phyloP scores from a whole-genome alignment of 2,329 filamentous ascomycete species.

The Ascosphaera acerosa region DNA sequence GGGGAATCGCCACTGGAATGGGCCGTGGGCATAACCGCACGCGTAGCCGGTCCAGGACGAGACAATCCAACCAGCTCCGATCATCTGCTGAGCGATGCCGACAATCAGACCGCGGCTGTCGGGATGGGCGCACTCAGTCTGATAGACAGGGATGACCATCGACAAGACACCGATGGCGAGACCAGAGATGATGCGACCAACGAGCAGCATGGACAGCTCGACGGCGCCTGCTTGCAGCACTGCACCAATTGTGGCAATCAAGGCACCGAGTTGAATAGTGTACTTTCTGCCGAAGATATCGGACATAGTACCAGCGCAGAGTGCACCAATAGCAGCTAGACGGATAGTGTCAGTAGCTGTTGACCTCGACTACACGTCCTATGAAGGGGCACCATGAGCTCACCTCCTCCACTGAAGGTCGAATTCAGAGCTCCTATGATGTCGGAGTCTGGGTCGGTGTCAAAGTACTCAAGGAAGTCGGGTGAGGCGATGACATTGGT shows the following conservation, averaged over 20 bases:
- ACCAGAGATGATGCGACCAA: conserved; percentile 27
- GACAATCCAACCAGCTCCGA: conserved; percentile 20
- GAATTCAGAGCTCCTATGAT: conserved; percentile 38
- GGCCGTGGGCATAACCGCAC: conserved; percentile 8
- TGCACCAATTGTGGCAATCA: conserved; percentile 32
- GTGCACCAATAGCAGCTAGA: conserved; percentile 8
- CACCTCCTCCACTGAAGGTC: conserved; percentile 33
- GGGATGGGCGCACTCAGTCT: conserved; percentile 35
- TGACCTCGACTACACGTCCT: too few relatives aligned
- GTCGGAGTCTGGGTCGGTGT: conserved; percentile 23
- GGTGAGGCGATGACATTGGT: conserved; percentile 29
- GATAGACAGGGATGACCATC: conserved; percentile 33
- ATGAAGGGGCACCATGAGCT: too few relatives aligned
- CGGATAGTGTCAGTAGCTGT: too few relatives aligned
- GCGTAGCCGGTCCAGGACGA: conserved; percentile 13
- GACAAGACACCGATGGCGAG: conserved; percentile 23
- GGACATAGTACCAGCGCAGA: conserved; percentile 32
- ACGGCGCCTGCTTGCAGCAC: conserved; percentile 32
- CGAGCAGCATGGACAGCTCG: conserved; percentile 29
- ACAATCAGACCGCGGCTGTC: conserved; percentile 28
- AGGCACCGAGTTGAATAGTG: conserved; percentile 33
- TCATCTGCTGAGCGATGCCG: conserved; percentile 20
- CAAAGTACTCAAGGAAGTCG: conserved; percentile 32
- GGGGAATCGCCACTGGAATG: conserved; percentile 17
- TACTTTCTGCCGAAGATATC: conserved; percentile 33